A percentile compares a stretch with the other conserved stretches of the same genome.
phyloP scores from a whole-genome alignment of 2,329 filamentous ascomycete species.

The Venturiaceae sp. region DNA sequence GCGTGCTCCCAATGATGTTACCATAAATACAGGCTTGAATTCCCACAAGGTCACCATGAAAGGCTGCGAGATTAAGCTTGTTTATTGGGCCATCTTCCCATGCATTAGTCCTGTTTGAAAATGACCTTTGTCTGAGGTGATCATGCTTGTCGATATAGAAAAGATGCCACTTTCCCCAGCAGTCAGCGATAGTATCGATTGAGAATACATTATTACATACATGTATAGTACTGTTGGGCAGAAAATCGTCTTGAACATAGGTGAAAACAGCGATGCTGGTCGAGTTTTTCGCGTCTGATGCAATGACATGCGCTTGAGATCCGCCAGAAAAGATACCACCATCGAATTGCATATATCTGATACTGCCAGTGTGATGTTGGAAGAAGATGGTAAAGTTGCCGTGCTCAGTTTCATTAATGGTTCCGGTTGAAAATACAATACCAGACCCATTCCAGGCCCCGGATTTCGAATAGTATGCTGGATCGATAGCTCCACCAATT shows the following conservation, averaged over 20 bases:
- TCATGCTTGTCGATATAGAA: conserved; percentile 26
- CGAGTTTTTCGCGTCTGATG: conserved; percentile 32
- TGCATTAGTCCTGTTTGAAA: conserved; percentile 21
- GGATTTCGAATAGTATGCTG: conserved; percentile 22
- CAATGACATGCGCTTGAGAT: conserved; percentile 26
- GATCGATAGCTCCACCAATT: conserved; percentile 29
- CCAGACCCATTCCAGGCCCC: conserved; percentile 39
- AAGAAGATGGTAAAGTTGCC: conserved; percentile 34
- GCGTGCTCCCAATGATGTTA: too few species aligned
- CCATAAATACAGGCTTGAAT: too few species aligned
- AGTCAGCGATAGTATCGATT: too few species aligned
- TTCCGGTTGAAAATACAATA: conserved; percentile 34
- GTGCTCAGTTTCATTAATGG: conserved; percentile 24
- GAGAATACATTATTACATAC: conserved; percentile 28
- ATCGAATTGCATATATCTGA: conserved; percentile 29
- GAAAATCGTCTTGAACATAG: conserved; percentile 30
- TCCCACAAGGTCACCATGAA: too few species aligned
- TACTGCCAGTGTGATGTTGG: conserved; percentile 32
- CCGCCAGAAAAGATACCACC: conserved; percentile 29
- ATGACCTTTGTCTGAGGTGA: conserved; percentile 27
- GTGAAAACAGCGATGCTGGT: conserved; percentile 33
- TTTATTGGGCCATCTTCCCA: too few species aligned
- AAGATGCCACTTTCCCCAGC: conserved; percentile 22
- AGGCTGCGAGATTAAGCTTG: too few species aligned
- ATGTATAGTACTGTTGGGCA: too few species aligned